Conservation (phyloP, 495 filamentous ascomycete genomes). For the Glonium stellatum region DNA sequence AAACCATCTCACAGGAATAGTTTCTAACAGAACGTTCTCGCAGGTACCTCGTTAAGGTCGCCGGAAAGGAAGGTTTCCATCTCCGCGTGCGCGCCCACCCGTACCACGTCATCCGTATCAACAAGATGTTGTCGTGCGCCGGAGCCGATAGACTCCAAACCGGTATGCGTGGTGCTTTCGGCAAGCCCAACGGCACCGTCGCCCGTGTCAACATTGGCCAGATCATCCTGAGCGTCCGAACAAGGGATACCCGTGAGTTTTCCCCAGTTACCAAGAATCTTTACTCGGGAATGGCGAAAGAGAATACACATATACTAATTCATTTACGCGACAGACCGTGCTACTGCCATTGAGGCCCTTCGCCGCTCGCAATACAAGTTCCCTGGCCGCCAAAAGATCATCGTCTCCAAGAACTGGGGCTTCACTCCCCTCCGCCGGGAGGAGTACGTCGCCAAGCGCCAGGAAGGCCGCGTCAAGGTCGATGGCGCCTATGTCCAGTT, state of each 20-base stretch:
- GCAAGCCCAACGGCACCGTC: constrained; percentile 95
- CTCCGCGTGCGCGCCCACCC: constrained; percentile 96
- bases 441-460: constrained; percentile 88
- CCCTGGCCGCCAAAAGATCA: constrained; percentile 99
- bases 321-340: constrained; percentile 49
- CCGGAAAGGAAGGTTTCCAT: constrained; percentile 99
- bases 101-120: constrained; percentile 99
- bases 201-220: constrained; percentile 99
- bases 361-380: constrained; percentile 99
- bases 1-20: too few species aligned
- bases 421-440: constrained; percentile 97
- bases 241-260: constrained; percentile 60
- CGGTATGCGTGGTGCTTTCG: constrained; percentile 99
- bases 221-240: constrained; percentile 93
- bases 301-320: constrained; percentile 31
- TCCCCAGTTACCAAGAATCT: constrained; percentile 35
- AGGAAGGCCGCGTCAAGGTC: constrained; percentile 79
- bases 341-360: constrained; percentile 92
- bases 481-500: constrained; percentile 99
- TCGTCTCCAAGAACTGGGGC: constrained; percentile 99
- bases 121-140: constrained; percentile 99
- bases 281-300: constrained; percentile 33
- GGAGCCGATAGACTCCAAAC: constrained; percentile 99
- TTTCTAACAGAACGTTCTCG: too few species aligned
- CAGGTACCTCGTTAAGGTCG: constrained; percentile 88